A percentile compares a stretch with the other conserved stretches of the same genome.
Conservation (phyloP, 2,329 filamentous ascomycete species). For the Tympanopsis confertula region DNA sequence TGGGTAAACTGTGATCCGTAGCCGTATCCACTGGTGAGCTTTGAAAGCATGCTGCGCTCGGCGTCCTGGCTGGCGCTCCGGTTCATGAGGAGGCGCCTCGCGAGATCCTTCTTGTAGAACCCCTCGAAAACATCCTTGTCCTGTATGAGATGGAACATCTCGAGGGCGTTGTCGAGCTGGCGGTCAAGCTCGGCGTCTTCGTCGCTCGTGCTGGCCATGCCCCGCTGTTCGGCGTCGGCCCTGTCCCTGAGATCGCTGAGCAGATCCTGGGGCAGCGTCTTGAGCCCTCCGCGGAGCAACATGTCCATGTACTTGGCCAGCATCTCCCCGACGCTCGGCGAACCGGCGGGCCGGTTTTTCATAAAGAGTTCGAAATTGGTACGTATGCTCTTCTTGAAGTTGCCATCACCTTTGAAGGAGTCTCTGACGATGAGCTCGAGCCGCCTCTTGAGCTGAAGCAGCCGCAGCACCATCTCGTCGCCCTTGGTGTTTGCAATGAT, state of each 20-base stretch:
- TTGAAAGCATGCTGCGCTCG: constrained; percentile 86
- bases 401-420: constrained; percentile 68
- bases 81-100: constrained; percentile 80
- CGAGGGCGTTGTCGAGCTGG: constrained; percentile 82
- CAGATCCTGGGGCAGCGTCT: constrained; percentile 63
- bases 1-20: constrained; percentile 90
- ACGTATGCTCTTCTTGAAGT: constrained; percentile 65
- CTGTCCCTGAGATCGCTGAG: constrained; percentile 49
- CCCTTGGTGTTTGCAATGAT: constrained; percentile 75
- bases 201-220: constrained; percentile 58
- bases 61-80: constrained; percentile 89
- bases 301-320: constrained; percentile 94
- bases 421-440: constrained; percentile 67
- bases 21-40: constrained; percentile 86
- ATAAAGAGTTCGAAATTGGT: constrained; percentile 85
- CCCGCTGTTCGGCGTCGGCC: constrained; percentile 43
- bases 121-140: constrained; percentile 97
- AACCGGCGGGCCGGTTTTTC: constrained; percentile 81
- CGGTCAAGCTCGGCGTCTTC: constrained; percentile 86
- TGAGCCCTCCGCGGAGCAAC: constrained; percentile 76
- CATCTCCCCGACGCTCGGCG: constrained; percentile 95
- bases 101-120: constrained; percentile 97
- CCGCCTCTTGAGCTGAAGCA: constrained; percentile 70
- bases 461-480: constrained; percentile 73
- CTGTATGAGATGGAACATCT: constrained; percentile 91